These are phyloP conservation scores for Sclerotinia subarctica DNA, from an alignment of 2,329 filamentous ascomycete genomes.

Conservation along the genomic window DNA sequence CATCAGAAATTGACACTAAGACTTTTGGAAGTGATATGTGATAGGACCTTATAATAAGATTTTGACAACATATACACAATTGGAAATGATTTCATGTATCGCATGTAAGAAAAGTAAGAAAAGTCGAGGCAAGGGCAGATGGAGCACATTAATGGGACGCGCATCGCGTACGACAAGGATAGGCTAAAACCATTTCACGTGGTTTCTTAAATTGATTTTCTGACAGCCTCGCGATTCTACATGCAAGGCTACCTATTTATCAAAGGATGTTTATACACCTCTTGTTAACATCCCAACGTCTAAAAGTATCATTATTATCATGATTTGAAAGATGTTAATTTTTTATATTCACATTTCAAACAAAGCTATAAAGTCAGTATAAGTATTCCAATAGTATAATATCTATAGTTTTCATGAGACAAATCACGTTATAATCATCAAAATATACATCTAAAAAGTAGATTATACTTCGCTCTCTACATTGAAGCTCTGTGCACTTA, in stretches of 20 bases:
- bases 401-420: background rate
- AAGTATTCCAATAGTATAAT: background rate
- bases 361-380: background rate
- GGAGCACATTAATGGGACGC: background rate
- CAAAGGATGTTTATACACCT: no score
- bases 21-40: background rate
- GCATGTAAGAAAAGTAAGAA: background rate
- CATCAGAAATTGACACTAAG: background rate
- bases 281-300: background rate
- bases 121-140: background rate
- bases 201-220: constrained; percentile 13
- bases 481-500: constrained; percentile 29
- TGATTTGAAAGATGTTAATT: no score
- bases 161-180: constrained; percentile 23
- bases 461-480: constrained; percentile 15
- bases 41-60: background rate
- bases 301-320: no score
- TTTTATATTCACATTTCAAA: background rate
- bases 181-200: background rate
- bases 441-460: background rate
- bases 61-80: constrained; percentile 2
- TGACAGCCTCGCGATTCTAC: background rate
- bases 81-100: background rate
- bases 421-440: background rate
- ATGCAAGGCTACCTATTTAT: constrained; percentile 8